Base-by-base conservation (phyloP, 1,139 yeast genomes). In the Dujonia santamariae region DNA sequence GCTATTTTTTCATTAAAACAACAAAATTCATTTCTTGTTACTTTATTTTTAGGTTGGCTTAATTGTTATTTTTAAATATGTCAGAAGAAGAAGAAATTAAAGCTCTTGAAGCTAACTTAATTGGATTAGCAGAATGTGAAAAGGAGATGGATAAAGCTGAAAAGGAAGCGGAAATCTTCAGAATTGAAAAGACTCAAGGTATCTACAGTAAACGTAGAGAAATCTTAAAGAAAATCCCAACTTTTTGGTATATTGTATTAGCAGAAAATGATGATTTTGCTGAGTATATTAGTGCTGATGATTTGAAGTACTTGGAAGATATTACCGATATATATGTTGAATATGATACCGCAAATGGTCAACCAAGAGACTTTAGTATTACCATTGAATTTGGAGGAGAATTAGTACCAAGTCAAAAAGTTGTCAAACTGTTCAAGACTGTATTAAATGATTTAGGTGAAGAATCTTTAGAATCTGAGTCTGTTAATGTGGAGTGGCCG, bases 181-280 rank as follows among this genome's bases (percentile, higher is more conserved):
- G 85, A 37, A 58, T 80, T 33, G 60, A 61, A 36, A 60, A 67
- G 28, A 70, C 83, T 8, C 72, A 70, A 40, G 63, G 69, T 17
- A 63, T 80, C 12, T 82, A 73, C 50, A 53, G 48, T 7, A 56
- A 67, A 36, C 61, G 94, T 47, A 63, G 81, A 30, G 51, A 48
- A 7, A 60, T 71, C 18, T 60, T 78, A 17, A 38, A 47, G 7
- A 51, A 62, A 4, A 74, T 84, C 30, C 85, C 85, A 1, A 76
- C 75, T 43, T 82, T 84, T 52, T 84, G 94, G 94, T 81, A 80
- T 53, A 73, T 82, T 38, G 86, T 82, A 0, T 58, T 84, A 15
- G 84, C 87, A 0, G 85, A 82, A 50, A 84, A 82, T 51, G 82
- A 80, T 28, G 88, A 83, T 46, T 82, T 84, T 53, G 80, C 84